Conservation (phyloP, 2,329 filamentous ascomycete genomes). For the Aspergillus pseudoterreus region DNA sequence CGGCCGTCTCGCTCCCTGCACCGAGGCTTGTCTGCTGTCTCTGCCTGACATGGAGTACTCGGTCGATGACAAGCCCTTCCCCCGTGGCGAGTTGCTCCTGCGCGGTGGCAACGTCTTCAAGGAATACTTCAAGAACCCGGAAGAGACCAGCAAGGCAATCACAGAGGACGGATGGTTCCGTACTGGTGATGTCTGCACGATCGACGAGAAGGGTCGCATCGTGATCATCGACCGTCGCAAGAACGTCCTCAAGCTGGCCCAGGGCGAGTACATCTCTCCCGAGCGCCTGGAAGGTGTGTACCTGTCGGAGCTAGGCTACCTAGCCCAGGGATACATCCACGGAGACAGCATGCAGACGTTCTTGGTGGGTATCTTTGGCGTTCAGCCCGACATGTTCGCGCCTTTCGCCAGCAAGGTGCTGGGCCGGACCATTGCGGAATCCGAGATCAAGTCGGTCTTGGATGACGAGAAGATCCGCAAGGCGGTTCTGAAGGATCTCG, state of each 20-base stretch:
- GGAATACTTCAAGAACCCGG: slow-evolving; percentile 86
- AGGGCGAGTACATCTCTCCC: slow-evolving; percentile 97
- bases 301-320: slow-evolving; percentile 71
- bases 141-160: slow-evolving; percentile 78
- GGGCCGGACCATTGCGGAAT: slow-evolving; percentile 57
- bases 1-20: slow-evolving; percentile 63
- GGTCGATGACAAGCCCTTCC: slow-evolving; percentile 79
- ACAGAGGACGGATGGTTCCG: slow-evolving; percentile 95
- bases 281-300: slow-evolving; percentile 97
- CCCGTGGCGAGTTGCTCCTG: slow-evolving; percentile 84
- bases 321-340: slow-evolving; percentile 83
- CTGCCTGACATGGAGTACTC: slow-evolving; percentile 94
- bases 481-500: slow-evolving; percentile 74
- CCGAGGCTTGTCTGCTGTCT: slow-evolving; percentile 77
- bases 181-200: slow-evolving; percentile 83
- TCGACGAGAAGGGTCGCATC: slow-evolving; percentile 83
- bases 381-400: slow-evolving; percentile 81
- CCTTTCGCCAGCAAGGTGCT: slow-evolving; percentile 74
- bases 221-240: slow-evolving; percentile 95
- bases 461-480: slow-evolving; percentile 67
- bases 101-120: slow-evolving; percentile 76
- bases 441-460: slow-evolving; percentile 58
- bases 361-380: slow-evolving; percentile 81
- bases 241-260: slow-evolving; percentile 97
- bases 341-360: slow-evolving; percentile 79